These are phyloP conservation scores for Mortierella hygrophila DNA, from an alignment of 192 early-diverging fungal genomes.

Conservation along the genomic window DNA sequence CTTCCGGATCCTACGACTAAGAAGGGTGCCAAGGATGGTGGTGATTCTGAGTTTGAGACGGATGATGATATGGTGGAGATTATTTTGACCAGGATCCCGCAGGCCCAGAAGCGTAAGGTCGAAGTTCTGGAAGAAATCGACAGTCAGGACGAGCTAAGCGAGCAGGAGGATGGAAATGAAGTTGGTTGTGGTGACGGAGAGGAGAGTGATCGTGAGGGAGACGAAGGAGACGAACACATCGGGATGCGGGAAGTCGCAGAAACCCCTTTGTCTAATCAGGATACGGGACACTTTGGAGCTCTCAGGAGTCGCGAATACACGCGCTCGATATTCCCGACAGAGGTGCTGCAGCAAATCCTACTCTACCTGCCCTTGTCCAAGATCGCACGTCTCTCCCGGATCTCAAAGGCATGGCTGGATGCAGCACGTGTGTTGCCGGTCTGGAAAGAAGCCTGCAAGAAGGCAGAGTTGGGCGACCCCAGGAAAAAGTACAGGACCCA, in stretches of 20 bases:
- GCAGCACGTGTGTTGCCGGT: slow-evolving; percentile 8
- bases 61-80: slow-evolving; percentile 4
- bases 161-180: background rate
- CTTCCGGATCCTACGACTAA: background rate
- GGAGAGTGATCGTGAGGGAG: background rate
- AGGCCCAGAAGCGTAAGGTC: background rate
- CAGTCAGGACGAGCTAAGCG: background rate
- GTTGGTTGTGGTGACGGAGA: background rate
- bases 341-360: slow-evolving; percentile 30
- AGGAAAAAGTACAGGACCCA: slow-evolving; percentile 11
- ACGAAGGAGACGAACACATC: background rate
- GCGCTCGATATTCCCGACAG: slow-evolving; percentile 23
- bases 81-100: background rate
- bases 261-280: background rate
- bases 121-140: background rate
- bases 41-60: background rate
- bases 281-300: background rate
- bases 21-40: background rate
- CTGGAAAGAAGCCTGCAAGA: slow-evolving; percentile 4
- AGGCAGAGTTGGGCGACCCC: slow-evolving; percentile 14
- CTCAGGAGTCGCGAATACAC: background rate
- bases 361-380: slow-evolving; percentile 16
- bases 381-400: slow-evolving; percentile 4
- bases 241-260: background rate
- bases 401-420: slow-evolving; percentile 27